Base-by-base conservation (phyloP, 441 rosid species). In the Populus hybrid region DNA sequence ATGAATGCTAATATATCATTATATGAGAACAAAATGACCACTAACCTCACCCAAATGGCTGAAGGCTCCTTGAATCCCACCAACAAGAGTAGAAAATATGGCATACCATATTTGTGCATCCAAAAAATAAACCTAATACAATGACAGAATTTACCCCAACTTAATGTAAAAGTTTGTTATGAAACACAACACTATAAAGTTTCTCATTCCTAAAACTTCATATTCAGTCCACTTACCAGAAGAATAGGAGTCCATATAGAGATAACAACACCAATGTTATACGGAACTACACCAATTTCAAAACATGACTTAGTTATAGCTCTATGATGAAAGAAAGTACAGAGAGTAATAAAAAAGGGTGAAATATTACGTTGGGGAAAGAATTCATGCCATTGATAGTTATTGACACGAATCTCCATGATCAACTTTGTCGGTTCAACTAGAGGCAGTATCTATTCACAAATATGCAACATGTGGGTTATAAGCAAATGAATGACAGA, bases 101-200 rank as follows among this genome's bases (percentile, higher is more conserved):
- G 97, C 87, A 84, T 94, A 96, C 99, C 99, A 96, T 85, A 96
- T 94, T 89, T 96, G 99, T 23, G 91, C 81, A 84, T 96, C 99
- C 97, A 90, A 89, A 77, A 93, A 92, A 83, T 96, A 96, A 81
- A 96, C 98, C 98, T 96, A 69, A 81, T 71, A 76, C 10, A 79
- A 57, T 30, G 79, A 82, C 66, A 70, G 75, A 81, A 78, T 75
- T 80, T 68, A 73, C 69, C 78, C 67, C 59, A 40, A 63, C 35
- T 34, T 50, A 72, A 24, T 72, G 21, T 24, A 67, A 50, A 14
- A 35, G 14, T 66, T 1, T 18, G 24, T 70, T 35, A 76, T 26
- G 36, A 10, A 5, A 30, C 28, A 77, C 5, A 59, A 67, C 40
- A 34, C 50, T 61, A 72, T 14, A 65, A 8, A 67, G 6, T 59